A percentile compares a stretch with the other conserved stretches of the same genome.
Evolutionary conservation across 345 rosid genomes (phyloP).

Genomic region (Eucalyptus marginata): DNA sequence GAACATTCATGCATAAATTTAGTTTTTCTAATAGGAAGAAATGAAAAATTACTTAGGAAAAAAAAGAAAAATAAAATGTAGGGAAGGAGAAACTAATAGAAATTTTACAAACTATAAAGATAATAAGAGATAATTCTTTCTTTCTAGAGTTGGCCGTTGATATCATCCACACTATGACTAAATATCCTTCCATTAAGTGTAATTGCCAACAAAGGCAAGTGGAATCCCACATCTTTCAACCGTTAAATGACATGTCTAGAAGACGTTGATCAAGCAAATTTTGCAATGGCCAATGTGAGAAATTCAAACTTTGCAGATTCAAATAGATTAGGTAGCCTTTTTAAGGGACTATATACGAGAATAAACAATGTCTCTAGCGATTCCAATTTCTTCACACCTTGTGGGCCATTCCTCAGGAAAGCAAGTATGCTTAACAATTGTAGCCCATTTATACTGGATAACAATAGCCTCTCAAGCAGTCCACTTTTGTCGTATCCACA

Average conservation of each 20-base stretch:
- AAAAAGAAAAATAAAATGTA: not conserved
- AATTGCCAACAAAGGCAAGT: not conserved
- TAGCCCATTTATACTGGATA: not conserved
- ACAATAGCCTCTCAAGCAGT: not conserved
- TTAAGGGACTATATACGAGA: not conserved
- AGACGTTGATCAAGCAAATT: not conserved
- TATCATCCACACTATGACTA: not conserved
- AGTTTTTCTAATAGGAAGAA: not conserved
- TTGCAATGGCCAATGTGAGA: not conserved
- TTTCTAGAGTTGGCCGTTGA: not conserved
- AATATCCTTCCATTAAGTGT: not conserved
- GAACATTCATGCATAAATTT: not conserved
- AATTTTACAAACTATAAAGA: not conserved
- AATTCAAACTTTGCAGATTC: not conserved
- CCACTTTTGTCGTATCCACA: not conserved
- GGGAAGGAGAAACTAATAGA: not conserved
- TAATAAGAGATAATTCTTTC: not conserved
- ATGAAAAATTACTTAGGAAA: not conserved
- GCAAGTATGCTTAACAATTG: not conserved
- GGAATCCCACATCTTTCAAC: not conserved
- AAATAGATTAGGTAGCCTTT: not conserved
- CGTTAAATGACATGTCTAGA: not conserved
- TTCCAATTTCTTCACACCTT: not conserved
- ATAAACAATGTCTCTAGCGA: not conserved
- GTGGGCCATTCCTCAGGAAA: not conserved